Percentiles rank a stretch among this genome's conserved stretches.
Conservation (phyloP, 2,329 filamentous ascomycete genomes). For the Sclerotinia sclerotiorum region DNA sequence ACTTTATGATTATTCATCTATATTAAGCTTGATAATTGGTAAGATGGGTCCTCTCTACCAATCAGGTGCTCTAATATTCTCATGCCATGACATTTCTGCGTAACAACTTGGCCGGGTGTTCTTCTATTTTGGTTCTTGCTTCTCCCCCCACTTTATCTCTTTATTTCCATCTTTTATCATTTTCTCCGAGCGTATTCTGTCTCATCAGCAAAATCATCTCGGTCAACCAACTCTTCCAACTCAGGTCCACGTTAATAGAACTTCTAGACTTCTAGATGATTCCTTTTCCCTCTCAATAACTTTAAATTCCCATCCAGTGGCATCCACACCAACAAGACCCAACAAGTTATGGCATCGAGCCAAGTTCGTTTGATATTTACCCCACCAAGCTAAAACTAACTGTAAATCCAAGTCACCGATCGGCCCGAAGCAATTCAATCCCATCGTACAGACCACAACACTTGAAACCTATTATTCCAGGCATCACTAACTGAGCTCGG, state of each 20-base stretch:
- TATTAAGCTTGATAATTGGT: not conserved
- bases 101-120: not conserved
- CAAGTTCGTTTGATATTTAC: conserved; percentile 1
- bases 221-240: conserved; percentile 8
- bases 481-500: not conserved
- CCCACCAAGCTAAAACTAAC: conserved; percentile 6
- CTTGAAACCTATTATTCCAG: not conserved
- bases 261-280: conserved; percentile 15
- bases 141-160: conserved; percentile 1
- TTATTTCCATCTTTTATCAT: not conserved
- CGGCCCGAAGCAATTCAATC: conserved; percentile 14
- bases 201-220: not conserved
- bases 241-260: conserved; percentile 8
- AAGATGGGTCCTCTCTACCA: not conserved
- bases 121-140: not conserved
- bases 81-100: not conserved
- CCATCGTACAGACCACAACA: too few species aligned
- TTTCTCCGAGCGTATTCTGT: not conserved
- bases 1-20: conserved; percentile 1
- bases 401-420: conserved; percentile 5
- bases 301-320: too few species aligned
- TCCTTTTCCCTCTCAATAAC: not conserved
- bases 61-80: not conserved
- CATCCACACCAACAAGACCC: not conserved
- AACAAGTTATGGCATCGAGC: conserved; percentile 1